Conservation (phyloP, 148 eudicot species). For the Silene uniflora region DNA sequence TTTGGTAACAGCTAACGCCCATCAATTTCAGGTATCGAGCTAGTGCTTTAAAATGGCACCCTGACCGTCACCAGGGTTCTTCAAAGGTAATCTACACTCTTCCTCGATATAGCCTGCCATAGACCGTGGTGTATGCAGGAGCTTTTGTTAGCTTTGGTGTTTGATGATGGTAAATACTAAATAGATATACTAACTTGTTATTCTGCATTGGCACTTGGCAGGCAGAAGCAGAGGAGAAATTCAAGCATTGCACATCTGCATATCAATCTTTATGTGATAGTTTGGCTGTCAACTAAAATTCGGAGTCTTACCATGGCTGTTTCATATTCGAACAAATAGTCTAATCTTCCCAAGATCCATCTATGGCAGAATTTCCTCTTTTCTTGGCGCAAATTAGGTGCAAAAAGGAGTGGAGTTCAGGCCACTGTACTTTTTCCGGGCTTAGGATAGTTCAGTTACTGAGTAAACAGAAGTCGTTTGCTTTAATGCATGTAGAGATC, state of each 20-base stretch:
- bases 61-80: constrained; percentile 86
- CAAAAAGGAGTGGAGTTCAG: background rate
- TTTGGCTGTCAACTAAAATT: constrained; percentile 34
- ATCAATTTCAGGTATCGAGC: constrained; percentile 62
- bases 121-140: background rate
- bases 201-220: constrained; percentile 34
- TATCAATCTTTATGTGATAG: constrained; percentile 83
- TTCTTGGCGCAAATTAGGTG: background rate
- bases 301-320: background rate
- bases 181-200: background rate
- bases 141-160: background rate
- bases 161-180: background rate
- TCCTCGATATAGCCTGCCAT: background rate
- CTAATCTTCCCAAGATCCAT: too few species aligned
- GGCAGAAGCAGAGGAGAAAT: constrained; percentile 87
- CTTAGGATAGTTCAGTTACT: background rate
- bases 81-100: constrained; percentile 53
- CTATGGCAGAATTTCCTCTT: background rate
- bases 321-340: background rate
- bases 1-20: background rate
- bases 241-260: constrained; percentile 88
- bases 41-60: constrained; percentile 96
- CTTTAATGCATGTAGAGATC: background rate
- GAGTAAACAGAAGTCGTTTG: background rate
- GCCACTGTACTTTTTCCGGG: constrained; percentile 1